Evolutionary conservation across 2,329 filamentous ascomycete species (phyloP).

Genomic region (Beauveria medogensis): DNA sequence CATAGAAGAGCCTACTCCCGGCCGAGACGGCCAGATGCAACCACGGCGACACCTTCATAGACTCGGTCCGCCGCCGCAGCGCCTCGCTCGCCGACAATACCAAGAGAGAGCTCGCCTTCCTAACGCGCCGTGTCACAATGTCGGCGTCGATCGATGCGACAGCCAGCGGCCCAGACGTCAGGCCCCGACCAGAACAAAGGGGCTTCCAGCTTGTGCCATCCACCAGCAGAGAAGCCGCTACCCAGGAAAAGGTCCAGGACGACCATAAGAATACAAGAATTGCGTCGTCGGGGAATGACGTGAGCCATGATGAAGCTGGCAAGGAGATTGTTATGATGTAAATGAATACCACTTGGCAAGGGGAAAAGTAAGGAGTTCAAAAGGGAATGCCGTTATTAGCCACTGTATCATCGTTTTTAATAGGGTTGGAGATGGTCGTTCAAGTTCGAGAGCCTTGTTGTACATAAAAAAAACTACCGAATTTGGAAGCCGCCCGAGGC

Average conservation of each 20-base stretch:
- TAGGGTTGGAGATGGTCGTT: background rate
- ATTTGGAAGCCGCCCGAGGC: background rate
- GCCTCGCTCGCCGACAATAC: conserved; percentile 19
- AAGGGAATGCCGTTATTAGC: background rate
- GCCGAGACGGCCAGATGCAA: background rate
- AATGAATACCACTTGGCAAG: conserved; percentile 1
- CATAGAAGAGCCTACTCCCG: conserved; percentile 7
- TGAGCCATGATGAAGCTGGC: conserved; percentile 6
- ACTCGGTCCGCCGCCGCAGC: conserved; percentile 20
- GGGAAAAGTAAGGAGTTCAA: conserved; percentile 1
- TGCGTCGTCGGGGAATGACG: background rate
- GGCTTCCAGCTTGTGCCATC: background rate
- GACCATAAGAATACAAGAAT: background rate
- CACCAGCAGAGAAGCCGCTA: background rate
- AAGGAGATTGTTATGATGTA: conserved; percentile 1
- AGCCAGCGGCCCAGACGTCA: background rate
- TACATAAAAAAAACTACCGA: conserved; percentile 12
- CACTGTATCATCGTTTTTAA: background rate
- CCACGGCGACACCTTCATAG: conserved; percentile 18
- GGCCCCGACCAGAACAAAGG: background rate
- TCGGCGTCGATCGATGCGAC: conserved; percentile 9
- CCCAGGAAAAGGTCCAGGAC: background rate
- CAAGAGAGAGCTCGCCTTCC: conserved; percentile 16
- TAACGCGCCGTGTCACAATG: conserved; percentile 16
- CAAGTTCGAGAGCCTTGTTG: conserved; percentile 11